A percentile compares a stretch with the other conserved stretches of the same genome.
Evolutionary conservation across 306 rosid genomes (phyloP).

Genomic region (Quillaja saponaria): DNA sequence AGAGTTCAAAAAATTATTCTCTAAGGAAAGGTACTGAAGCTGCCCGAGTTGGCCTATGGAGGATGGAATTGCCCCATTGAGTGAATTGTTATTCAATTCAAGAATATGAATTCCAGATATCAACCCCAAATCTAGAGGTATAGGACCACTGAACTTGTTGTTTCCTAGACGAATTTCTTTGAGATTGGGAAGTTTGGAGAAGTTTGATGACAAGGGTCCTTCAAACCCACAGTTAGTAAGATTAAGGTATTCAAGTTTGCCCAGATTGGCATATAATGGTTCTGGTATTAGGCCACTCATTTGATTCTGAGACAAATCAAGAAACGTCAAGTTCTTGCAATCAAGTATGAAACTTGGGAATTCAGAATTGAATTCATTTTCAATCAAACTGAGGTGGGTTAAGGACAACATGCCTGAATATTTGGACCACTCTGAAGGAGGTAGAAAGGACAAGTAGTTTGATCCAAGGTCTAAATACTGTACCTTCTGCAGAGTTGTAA

Average conservation of each 20-base stretch:
- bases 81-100: conserved; percentile 34
- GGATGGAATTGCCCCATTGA: conserved; percentile 51
- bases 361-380: conserved; percentile 27
- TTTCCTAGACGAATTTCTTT: conserved; percentile 41
- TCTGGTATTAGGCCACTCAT: conserved; percentile 54
- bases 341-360: conserved; percentile 54
- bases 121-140: conserved; percentile 45
- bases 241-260: conserved; percentile 56
- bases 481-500: conserved; percentile 58
- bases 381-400: conserved; percentile 37
- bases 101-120: conserved; percentile 37
- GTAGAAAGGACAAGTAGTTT: conserved; percentile 33
- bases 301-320: conserved; percentile 49
- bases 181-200: conserved; percentile 59
- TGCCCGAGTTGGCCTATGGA: conserved; percentile 49
- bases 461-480: conserved; percentile 50
- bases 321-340: conserved; percentile 54
- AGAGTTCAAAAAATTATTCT: conserved; percentile 39
- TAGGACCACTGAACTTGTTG: conserved; percentile 44
- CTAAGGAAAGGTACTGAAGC: conserved; percentile 42
- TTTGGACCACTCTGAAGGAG: conserved; percentile 47
- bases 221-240: conserved; percentile 43
- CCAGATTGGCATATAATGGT: conserved; percentile 41
- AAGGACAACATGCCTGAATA: conserved; percentile 50
- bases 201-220: conserved; percentile 49